Conservation (phyloP, 1,139 yeast genomes). For the Nematodospora anomalae region DNA sequence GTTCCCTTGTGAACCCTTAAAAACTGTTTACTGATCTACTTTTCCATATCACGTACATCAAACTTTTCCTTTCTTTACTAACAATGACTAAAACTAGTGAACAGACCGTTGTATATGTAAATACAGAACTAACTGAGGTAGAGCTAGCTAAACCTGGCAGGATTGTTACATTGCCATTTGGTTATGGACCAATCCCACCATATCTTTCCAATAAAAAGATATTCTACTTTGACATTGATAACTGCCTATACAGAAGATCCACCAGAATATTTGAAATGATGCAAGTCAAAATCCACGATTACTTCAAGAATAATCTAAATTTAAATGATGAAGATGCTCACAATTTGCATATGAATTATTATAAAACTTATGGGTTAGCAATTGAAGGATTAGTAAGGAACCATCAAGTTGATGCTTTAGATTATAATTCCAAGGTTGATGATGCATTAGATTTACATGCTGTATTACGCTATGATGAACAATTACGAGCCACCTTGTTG, state of each 20-base stretch:
- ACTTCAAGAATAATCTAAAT: slow-evolving; percentile 64
- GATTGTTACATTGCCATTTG: slow-evolving; percentile 41
- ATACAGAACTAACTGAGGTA: slow-evolving; percentile 23
- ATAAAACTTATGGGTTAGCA: slow-evolving; percentile 86
- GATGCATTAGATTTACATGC: slow-evolving; percentile 85
- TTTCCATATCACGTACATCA: no score
- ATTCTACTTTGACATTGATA: slow-evolving; percentile 90
- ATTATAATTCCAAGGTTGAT: slow-evolving; percentile 84
- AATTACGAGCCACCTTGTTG: slow-evolving; percentile 52
- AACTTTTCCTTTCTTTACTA: no score
- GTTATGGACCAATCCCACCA: slow-evolving; percentile 47
- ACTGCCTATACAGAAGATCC: slow-evolving; percentile 76
- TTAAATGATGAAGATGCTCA: slow-evolving; percentile 77
- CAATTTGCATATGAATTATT: slow-evolving; percentile 68
- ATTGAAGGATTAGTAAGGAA: slow-evolving; percentile 81
- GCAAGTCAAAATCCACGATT: slow-evolving; percentile 82
- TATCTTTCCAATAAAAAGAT: slow-evolving; percentile 40
- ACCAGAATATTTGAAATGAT: slow-evolving; percentile 80
- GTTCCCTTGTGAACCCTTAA: no score
- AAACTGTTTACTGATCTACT: no score
- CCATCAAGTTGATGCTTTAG: slow-evolving; percentile 83
- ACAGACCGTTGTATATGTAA: slow-evolving; percentile 18
- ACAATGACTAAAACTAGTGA: slow-evolving; percentile 9
- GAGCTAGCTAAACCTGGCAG: slow-evolving; percentile 29
- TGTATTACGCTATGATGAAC: slow-evolving; percentile 61